Base-by-base conservation (phyloP, 192 early-diverging fungal species). In the Physocladia obscura region DNA sequence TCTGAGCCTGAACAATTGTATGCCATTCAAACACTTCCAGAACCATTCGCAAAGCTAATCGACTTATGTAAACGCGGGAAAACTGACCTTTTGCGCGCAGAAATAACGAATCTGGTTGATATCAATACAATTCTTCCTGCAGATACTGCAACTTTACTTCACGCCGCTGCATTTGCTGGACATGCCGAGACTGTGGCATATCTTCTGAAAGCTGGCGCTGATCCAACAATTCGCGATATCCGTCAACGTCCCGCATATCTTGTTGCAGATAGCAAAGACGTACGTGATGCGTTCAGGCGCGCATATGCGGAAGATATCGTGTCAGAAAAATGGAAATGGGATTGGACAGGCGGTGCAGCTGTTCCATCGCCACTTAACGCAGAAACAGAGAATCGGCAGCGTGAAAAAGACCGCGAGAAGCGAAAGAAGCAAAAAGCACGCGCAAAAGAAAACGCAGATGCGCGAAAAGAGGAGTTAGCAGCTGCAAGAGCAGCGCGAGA, bases 311-410 rank as follows among this genome's bases (percentile, higher is more conserved):
- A 73, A 17, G 52, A 83, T 13, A 37, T 4, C 5, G 17, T 4
- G 5, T 17, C 57, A 13, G 36, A 59, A 37, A 35, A 17, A 13
- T n/a, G 29, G 17, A n/a, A 19, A 21, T 68, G 27, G 30, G 57
- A 73, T 57, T 94, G 92, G 91, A 80, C 88, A 37, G 58, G 82
- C 8, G 74, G 74, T 1, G 88, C 89, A 3, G 78, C 79, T 38
- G 85, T 94, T 1, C 91, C 93, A 13, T 85, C 86, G n/a, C 83
- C 90, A 17, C 76, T 93, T 5, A 90, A 91, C 0, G 62, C 71
- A 4, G 91, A 92, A 36, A 85, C 89, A 82, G 90, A 92, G 72
- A 76, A 79, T 30, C 79, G 87, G 47, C 87, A 89, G 48, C 89
- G 85, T 58, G 85, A 87, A 19, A 86, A 86, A 50, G 83, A 89